Percentiles rank a stretch among this genome's conserved stretches.
Conservation (phyloP, 2,329 filamentous ascomycete species). For the Aspergillus costaricaensis region DNA sequence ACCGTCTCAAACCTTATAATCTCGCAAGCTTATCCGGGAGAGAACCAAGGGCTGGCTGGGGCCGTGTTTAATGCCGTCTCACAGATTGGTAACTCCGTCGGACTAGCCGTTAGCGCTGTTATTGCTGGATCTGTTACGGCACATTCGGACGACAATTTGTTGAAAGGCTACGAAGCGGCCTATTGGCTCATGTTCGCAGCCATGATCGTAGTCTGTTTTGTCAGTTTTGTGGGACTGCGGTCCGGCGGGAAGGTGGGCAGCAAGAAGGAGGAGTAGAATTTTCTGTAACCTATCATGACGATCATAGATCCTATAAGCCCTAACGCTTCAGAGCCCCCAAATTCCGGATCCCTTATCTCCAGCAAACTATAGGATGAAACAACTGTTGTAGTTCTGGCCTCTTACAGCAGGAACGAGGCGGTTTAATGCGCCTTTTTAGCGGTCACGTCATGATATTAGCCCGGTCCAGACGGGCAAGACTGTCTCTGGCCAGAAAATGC, state of each 20-base stretch:
- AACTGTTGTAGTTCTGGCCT: neutral
- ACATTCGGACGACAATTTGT: conserved; percentile 23
- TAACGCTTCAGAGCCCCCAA: neutral
- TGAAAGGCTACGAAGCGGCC: conserved; percentile 7
- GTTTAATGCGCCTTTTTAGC: neutral
- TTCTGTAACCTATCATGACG: neutral
- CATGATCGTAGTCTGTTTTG: conserved; percentile 9
- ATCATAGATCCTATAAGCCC: no score
- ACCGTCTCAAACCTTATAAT: conserved; percentile 59
- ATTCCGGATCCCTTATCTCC: neutral
- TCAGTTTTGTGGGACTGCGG: conserved; percentile 7
- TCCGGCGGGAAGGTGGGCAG: conserved; percentile 5
- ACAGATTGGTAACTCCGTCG: conserved; percentile 58
- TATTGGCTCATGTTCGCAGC: conserved; percentile 15
- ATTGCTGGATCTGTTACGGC: conserved; percentile 46
- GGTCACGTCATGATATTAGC: neutral
- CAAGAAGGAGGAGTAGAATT: conserved; percentile 8
- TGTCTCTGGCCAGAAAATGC: neutral
- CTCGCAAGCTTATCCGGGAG: conserved; percentile 54
- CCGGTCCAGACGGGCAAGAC: neutral
- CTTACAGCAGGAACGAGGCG: neutral
- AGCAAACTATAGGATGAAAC: neutral
- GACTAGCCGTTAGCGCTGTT: conserved; percentile 52
- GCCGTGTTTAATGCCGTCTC: conserved; percentile 61
- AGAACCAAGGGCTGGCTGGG: conserved; percentile 60